phyloP scores from a whole-genome alignment of 2,329 filamentous ascomycete genomes.

The Periconia macrospinosa region DNA sequence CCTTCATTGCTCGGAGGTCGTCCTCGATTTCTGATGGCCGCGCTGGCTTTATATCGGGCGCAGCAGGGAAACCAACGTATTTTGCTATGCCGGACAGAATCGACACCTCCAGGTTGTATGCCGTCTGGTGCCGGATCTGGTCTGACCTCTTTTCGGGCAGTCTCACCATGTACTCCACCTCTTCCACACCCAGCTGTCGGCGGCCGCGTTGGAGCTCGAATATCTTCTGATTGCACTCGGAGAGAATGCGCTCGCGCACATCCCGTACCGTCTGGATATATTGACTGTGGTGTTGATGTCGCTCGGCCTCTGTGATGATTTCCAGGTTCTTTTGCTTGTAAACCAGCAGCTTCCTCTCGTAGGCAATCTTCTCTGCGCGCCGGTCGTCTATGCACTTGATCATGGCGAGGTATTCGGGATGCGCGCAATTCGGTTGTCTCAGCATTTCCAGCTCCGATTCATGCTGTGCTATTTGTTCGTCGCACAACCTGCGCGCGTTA shows the following conservation, averaged over 20 bases:
- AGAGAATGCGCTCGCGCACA: conserved; percentile 76
- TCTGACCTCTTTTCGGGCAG: conserved; percentile 77
- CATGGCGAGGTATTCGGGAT: conserved; percentile 90
- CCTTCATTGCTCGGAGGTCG: conserved; percentile 86
- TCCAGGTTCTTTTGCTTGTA: conserved; percentile 72
- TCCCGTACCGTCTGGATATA: conserved; percentile 87
- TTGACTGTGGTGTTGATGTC: conserved; percentile 84
- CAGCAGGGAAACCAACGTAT: conserved; percentile 93
- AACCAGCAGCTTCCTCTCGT: conserved; percentile 72
- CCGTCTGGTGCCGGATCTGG: conserved; percentile 80
- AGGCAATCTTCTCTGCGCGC: conserved; percentile 75
- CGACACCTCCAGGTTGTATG: conserved; percentile 94
- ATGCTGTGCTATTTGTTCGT: conserved; percentile 81
- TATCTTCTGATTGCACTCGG: conserved; percentile 83
- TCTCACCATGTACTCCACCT: conserved; percentile 78
- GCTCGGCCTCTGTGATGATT: conserved; percentile 75
- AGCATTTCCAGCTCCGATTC: conserved; percentile 69
- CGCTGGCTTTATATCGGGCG: conserved; percentile 78
- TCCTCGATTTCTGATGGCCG: conserved; percentile 76
- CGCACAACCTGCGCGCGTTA: conserved; percentile 69
- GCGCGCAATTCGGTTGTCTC: conserved; percentile 63
- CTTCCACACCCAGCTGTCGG: conserved; percentile 73
- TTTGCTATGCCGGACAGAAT: conserved; percentile 89
- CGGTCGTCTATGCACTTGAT: conserved; percentile 83
- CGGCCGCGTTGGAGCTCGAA: conserved; percentile 91